Evolutionary conservation across 371 early-diverging fungal genomes (phyloP), one percentile per base, ranked within the genome.

Genomic region (Circinella umbellata): DNA sequence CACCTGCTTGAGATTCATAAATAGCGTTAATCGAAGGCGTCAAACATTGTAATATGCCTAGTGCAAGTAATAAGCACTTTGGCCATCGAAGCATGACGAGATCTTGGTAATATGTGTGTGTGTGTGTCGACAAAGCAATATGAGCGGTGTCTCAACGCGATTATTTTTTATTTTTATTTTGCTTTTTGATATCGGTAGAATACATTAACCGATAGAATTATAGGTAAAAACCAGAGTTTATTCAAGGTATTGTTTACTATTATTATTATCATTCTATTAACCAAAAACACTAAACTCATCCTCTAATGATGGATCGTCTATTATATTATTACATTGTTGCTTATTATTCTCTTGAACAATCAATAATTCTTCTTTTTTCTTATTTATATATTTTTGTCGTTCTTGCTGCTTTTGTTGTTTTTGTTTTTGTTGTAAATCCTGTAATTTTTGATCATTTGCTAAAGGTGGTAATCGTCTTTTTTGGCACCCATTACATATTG

Each of bases 381-480:
- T 27, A 27, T 27, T 27, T 27, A 27, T 27, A 27, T 1, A 27
- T 27, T 27, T 27, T 27, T 27, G 27, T 27, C 27, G 27, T 27
- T 27, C 27, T 27, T 27, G 27, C 27, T 27, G 27, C 27, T 27
- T 27, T 27, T 27, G 27, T 27, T 27, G 54, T 15, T 4, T 10
- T 54, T n/a, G 27, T 27, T 27, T 2, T 15, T 4, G 2, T 54
- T n/a, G 54, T 17, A 54, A 14, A 54, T 67, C 54, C 47, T 53
- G 67, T 4, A 60, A 65, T 36, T 74, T 73, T 8, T 77, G 70
- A 42, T 75, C 80, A 55, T 80, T 82, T 3, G 75, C 80, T 60
- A 75, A 63, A 0, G 83, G 83, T 17, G 80, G 78, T 37, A 80
- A 57, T 20, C 83, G 72, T 39, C 67, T 78, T 9, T 62, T n/a